Percentiles rank a stretch among this genome's conserved stretches.
phyloP scores from a whole-genome alignment of 1,284 basidiomycete species.

The Heterobasidion parviporum region DNA sequence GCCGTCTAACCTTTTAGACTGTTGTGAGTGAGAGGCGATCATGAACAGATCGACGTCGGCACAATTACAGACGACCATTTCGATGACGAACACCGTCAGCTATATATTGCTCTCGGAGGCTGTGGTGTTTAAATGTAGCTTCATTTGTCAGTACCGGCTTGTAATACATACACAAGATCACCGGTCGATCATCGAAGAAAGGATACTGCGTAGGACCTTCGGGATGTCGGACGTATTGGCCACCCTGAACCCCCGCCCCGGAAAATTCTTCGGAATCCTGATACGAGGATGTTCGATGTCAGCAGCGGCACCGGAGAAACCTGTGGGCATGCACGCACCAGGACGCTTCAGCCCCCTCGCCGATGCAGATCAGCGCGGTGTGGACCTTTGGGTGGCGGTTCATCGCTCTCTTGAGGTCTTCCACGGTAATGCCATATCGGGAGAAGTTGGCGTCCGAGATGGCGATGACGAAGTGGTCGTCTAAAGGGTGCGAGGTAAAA shows the following conservation, averaged over 20 bases:
- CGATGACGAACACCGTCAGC: too few relatives aligned
- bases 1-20: too few relatives aligned
- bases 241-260: conserved; percentile 27
- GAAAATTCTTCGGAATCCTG: conserved; percentile 51
- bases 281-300: not conserved
- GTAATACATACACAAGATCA: not conserved
- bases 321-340: conserved; percentile 32
- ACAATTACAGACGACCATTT: too few relatives aligned
- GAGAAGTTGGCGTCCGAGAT: conserved; percentile 64
- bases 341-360: conserved; percentile 54
- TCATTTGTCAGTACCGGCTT: too few relatives aligned
- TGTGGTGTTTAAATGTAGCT: too few relatives aligned
- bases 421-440: conserved; percentile 53
- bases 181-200: conserved; percentile 28
- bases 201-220: conserved; percentile 28
- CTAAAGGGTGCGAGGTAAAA: conserved; percentile 19
- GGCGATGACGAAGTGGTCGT: conserved; percentile 64
- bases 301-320: not conserved
- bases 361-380: conserved; percentile 59
- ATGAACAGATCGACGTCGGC: too few relatives aligned
- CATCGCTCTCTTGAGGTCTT: conserved; percentile 49
- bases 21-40: too few relatives aligned
- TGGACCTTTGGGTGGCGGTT: conserved; percentile 55
- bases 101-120: too few relatives aligned
- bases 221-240: conserved; percentile 31